Evolutionary conservation across 805 yeast genomes (phyloP).

Genomic region (Kodamaea restingae): DNA sequence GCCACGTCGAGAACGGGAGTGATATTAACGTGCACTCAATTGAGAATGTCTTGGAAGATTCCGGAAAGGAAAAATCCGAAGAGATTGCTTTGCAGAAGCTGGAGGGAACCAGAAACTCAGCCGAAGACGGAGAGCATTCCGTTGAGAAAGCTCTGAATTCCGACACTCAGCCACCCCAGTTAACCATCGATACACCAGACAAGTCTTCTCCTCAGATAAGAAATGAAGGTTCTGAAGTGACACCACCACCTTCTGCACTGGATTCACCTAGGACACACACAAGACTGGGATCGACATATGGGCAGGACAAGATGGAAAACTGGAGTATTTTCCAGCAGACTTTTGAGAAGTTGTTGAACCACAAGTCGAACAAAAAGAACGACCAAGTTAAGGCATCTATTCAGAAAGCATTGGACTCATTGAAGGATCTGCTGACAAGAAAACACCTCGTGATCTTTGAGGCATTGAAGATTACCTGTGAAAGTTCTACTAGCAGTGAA

Average conservation of each 20-base stretch:
- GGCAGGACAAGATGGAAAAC: slow-evolving; percentile 18
- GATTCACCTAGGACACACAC: background rate
- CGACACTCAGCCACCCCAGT: background rate
- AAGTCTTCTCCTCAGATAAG: background rate
- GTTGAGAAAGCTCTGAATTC: background rate
- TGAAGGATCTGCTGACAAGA: slow-evolving; percentile 36
- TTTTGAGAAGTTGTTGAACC: slow-evolving; percentile 50
- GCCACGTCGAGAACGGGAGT: too few relatives aligned
- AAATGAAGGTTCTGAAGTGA: background rate
- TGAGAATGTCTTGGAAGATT: too few relatives aligned
- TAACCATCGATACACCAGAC: background rate
- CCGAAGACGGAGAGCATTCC: background rate
- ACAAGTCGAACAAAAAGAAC: slow-evolving; percentile 60
- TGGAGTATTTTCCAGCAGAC: slow-evolving; percentile 45
- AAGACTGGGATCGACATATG: slow-evolving; percentile 4
- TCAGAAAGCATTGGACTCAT: slow-evolving; percentile 40
- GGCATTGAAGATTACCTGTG: slow-evolving; percentile 72
- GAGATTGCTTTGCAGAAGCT: background rate
- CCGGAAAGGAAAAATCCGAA: background rate
- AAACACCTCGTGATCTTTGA: slow-evolving; percentile 62
- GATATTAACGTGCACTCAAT: too few relatives aligned
- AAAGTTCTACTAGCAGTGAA: slow-evolving; percentile 52
- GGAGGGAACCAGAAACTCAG: background rate
- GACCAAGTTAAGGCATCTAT: slow-evolving; percentile 34
- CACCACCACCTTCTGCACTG: background rate